Conservation (phyloP, 148 eudicot species). For the Arctostaphylos glauca region DNA sequence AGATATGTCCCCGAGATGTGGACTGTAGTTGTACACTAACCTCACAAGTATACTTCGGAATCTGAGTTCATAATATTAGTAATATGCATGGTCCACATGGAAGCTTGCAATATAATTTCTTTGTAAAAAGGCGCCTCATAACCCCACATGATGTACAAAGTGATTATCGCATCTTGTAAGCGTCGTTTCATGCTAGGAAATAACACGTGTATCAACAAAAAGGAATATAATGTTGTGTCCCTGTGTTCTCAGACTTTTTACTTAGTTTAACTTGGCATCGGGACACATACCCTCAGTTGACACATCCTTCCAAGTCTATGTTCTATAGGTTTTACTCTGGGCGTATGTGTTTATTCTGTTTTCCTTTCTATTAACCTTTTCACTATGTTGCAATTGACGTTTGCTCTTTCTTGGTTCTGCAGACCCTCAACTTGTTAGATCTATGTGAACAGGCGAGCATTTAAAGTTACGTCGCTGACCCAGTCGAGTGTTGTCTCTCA, state of each 20-base stretch:
- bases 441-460: constrained; percentile 78
- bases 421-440: constrained; percentile 92
- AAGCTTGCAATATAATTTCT: too few species aligned
- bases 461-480: constrained; percentile 29
- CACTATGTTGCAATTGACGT: neutral
- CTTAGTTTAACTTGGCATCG: neutral
- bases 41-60: neutral
- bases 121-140: too few species aligned
- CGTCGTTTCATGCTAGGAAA: neutral
- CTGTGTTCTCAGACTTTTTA: neutral
- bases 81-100: too few species aligned
- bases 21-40: neutral
- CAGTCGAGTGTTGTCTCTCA: neutral
- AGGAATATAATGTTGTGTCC: neutral
- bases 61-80: too few species aligned
- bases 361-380: neutral
- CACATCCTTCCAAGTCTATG: neutral
- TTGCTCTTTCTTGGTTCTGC: constrained; percentile 27
- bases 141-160: neutral
- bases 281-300: neutral
- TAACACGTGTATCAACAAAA: too few species aligned
- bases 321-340: neutral
- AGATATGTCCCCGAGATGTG: too few species aligned
- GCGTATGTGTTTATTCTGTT: neutral
- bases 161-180: neutral